These are phyloP conservation scores for Aspergillus hiratsukae DNA, from an alignment of 2,329 filamentous ascomycete genomes.

Conservation along the genomic window DNA sequence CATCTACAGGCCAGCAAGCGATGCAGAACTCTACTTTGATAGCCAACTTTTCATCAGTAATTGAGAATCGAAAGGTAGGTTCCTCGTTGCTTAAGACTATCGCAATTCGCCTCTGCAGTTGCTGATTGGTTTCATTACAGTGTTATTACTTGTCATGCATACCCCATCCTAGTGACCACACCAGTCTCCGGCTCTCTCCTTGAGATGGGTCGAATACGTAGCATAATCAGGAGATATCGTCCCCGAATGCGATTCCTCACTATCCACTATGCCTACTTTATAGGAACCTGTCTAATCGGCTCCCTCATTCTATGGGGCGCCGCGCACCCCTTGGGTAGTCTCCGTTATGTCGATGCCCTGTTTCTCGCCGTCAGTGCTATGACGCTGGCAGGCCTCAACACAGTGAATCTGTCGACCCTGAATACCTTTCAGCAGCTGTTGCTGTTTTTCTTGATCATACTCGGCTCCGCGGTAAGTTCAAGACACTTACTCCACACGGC, in stretches of 20 bases:
- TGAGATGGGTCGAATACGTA: neutral
- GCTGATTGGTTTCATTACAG: no score
- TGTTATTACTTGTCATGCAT: no score
- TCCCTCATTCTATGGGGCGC: constrained; percentile 47
- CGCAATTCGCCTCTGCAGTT: no score
- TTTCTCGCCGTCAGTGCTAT: constrained; percentile 47
- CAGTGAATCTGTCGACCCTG: constrained; percentile 44
- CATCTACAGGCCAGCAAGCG: no score
- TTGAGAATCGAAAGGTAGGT: no score
- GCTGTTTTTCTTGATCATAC: constrained; percentile 45
- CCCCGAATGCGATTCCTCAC: constrained; percentile 33
- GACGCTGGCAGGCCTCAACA: constrained; percentile 47
- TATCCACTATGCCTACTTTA: constrained; percentile 48
- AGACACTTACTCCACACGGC: neutral
- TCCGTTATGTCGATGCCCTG: constrained; percentile 44
- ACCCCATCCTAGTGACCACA: no score
- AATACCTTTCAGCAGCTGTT: constrained; percentile 47
- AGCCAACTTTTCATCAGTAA: no score
- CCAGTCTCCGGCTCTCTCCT: no score
- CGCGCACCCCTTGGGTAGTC: constrained; percentile 39
- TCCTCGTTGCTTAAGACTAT: no score
- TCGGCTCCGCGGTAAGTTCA: constrained; percentile 35
- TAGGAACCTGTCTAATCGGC: constrained; percentile 38
- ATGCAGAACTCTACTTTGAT: no score
- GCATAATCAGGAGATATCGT: neutral